These are phyloP conservation scores for Helicocarpus griseus DNA, from an alignment of 2,329 filamentous ascomycete species.

Conservation along the genomic window DNA sequence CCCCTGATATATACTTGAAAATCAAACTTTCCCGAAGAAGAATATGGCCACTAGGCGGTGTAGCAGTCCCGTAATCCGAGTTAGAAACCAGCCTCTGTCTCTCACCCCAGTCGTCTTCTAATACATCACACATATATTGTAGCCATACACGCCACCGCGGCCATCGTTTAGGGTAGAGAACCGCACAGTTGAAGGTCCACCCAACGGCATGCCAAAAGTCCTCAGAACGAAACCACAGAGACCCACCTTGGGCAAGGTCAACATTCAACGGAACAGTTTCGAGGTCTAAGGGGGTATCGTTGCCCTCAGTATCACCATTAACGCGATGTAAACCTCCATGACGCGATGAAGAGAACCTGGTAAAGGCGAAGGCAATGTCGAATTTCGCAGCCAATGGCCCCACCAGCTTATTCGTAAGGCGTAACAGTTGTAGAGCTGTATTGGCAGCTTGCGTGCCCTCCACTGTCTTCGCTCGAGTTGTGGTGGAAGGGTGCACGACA, in stretches of 20 bases:
- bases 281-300: slow-evolving; percentile 32
- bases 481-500: slow-evolving; percentile 70
- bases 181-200: slow-evolving; percentile 88
- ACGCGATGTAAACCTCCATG: slow-evolving; percentile 20
- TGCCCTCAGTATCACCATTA: slow-evolving; percentile 20
- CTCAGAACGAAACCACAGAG: slow-evolving; percentile 64
- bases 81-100: slow-evolving; percentile 15
- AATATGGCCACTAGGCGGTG: neutral
- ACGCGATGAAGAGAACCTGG: slow-evolving; percentile 26
- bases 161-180: slow-evolving; percentile 65
- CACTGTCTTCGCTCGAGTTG: slow-evolving; percentile 56
- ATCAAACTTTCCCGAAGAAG: slow-evolving; percentile 31
- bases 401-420: slow-evolving; percentile 53
- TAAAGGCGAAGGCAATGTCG: slow-evolving; percentile 62
- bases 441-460: slow-evolving; percentile 56
- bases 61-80: neutral
- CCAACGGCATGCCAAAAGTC: slow-evolving; percentile 86
- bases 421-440: slow-evolving; percentile 60
- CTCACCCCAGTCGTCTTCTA: slow-evolving; percentile 36
- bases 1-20: slow-evolving; percentile 31
- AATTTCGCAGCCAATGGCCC: slow-evolving; percentile 64
- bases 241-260: slow-evolving; percentile 52
- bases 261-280: slow-evolving; percentile 48
- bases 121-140: slow-evolving; percentile 50
- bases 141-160: slow-evolving; percentile 72